Conservation (phyloP, 2,329 filamentous ascomycete genomes). For the Pseudogymnoascus sp. region DNA sequence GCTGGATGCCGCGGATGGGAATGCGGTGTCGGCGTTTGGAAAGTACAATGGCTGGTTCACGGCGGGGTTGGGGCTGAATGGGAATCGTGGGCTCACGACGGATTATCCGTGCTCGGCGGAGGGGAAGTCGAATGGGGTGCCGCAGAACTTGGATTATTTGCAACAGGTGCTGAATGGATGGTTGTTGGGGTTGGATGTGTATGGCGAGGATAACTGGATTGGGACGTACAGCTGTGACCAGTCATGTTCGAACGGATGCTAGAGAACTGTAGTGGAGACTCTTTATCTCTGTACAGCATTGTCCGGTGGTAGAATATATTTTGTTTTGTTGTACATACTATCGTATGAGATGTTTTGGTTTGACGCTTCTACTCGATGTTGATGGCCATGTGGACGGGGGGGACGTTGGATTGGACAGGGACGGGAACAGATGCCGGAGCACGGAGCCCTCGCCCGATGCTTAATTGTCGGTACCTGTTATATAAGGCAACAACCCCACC, state of each 20-base stretch:
- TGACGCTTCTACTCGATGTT: not conserved
- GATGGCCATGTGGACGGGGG: not conserved
- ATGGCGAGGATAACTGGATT: constrained; percentile 2
- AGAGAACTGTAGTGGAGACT: not conserved
- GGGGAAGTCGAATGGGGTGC: constrained; percentile 24
- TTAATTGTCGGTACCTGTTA: not conserved
- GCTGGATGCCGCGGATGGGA: constrained; percentile 22
- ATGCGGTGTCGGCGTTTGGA: constrained; percentile 28
- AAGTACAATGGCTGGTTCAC: constrained; percentile 32
- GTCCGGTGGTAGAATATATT: not conserved
- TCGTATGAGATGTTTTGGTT: not conserved
- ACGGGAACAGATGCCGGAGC: not conserved
- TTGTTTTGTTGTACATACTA: not conserved
- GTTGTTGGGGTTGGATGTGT: constrained; percentile 27
- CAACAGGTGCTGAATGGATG: constrained; percentile 31
- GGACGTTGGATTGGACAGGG: not conserved
- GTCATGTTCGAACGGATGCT: not conserved
- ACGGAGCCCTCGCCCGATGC: not conserved
- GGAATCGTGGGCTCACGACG: constrained; percentile 24
- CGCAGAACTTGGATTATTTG: constrained; percentile 31
- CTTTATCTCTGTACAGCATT: not conserved
- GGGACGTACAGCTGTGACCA: not conserved
- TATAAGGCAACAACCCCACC: not conserved
- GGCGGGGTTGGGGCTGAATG: constrained; percentile 24
- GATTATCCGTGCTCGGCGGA: constrained; percentile 24